Percentiles rank a stretch among this genome's conserved stretches.
Evolutionary conservation across 768 basidiomycete species (phyloP).

Genomic region (Leccinum pellstonianum): DNA sequence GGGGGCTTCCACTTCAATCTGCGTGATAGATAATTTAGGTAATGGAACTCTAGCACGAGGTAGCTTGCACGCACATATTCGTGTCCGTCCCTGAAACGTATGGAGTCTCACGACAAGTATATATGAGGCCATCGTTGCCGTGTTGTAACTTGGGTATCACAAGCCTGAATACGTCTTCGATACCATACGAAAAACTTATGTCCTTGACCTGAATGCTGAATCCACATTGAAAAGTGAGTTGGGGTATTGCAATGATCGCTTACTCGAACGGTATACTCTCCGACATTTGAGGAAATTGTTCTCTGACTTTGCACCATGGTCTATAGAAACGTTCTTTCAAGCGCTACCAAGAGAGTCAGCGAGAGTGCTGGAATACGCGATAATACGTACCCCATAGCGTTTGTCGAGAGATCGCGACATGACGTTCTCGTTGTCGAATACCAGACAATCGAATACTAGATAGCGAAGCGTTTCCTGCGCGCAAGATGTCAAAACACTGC

Average conservation of each 20-base stretch:
- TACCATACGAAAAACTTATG: constrained; percentile 82
- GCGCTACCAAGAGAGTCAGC: constrained; percentile 33
- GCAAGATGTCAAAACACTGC: neutral
- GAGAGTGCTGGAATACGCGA: neutral
- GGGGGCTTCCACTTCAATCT: constrained; percentile 99
- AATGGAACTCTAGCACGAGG: neutral
- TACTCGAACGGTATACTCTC: constrained; percentile 79
- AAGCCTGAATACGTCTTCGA: constrained; percentile 79
- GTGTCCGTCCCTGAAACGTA: constrained; percentile 83
- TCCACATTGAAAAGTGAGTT: constrained; percentile 8
- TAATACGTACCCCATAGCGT: constrained; percentile 77
- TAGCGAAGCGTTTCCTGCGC: constrained; percentile 75
- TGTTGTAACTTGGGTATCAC: constrained; percentile 88
- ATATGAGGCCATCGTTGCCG: constrained; percentile 94
- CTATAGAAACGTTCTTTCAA: constrained; percentile 79
- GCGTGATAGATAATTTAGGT: constrained; percentile 6
- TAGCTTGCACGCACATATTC: constrained; percentile 85
- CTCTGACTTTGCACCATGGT: constrained; percentile 72
- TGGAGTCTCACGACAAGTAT: constrained; percentile 83
- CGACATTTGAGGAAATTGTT: constrained; percentile 65
- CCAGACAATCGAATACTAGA: constrained; percentile 91
- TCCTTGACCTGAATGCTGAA: constrained; percentile 82
- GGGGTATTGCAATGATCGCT: constrained; percentile 28
- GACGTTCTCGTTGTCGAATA: constrained; percentile 81
- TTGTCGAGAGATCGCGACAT: constrained; percentile 82